Percentiles rank a stretch among this genome's conserved stretches.
Evolutionary conservation across 179 eudicot species (phyloP).

Genomic region (Spergularia azorica): DNA sequence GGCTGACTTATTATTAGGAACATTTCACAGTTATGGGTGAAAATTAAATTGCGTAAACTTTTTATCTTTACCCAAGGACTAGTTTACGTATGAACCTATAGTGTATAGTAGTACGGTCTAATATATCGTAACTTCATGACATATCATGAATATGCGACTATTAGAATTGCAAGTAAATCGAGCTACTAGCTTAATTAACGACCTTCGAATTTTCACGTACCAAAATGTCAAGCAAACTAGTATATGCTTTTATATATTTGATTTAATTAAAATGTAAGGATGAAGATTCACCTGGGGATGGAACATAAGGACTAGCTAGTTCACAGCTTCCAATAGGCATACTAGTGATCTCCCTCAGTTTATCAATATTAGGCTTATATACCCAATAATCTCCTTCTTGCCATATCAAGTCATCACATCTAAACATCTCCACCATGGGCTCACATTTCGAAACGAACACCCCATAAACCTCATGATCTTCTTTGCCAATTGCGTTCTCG

Average conservation of each 20-base stretch:
- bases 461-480: conserved; percentile 33
- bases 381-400: conserved; percentile 50
- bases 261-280: not conserved
- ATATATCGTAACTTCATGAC: no score
- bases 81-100: no score
- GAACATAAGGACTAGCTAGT: conserved; percentile 28
- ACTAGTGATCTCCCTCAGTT: conserved; percentile 37
- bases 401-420: conserved; percentile 68
- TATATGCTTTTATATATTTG: no score
- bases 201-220: no score
- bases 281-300: conserved; percentile 9
- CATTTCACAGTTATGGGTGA: no score
- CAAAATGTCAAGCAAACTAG: not conserved
- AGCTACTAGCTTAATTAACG: no score
- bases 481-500: conserved; percentile 32
- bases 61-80: no score
- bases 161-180: no score
- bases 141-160: no score
- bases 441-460: conserved; percentile 58
- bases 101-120: no score
- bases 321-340: conserved; percentile 61
- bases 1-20: no score
- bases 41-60: no score
- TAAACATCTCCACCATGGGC: conserved; percentile 74
- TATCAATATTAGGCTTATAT: conserved; percentile 56